A percentile compares a stretch with the other conserved stretches of the same genome.
Evolutionary conservation across 2,329 filamentous ascomycete genomes (phyloP).

Genomic region (Trichothecium sympodiale): DNA sequence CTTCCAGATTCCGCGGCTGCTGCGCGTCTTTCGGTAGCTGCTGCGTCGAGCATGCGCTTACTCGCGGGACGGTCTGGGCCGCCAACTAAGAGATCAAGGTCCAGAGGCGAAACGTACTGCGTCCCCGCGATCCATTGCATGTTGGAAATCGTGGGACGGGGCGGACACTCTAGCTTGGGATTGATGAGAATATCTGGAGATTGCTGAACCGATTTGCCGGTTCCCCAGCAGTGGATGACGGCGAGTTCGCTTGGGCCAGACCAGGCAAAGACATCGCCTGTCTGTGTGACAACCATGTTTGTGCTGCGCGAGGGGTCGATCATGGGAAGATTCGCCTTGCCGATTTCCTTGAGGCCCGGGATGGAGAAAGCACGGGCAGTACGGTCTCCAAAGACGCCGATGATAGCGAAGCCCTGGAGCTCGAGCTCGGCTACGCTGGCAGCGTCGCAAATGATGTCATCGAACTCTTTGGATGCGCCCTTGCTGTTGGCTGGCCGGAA

Average conservation of each 20-base stretch:
- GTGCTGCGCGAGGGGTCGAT: slow-evolving; percentile 64
- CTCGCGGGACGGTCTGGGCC: slow-evolving; percentile 80
- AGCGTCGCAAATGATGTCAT: slow-evolving; percentile 70
- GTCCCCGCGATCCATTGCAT: slow-evolving; percentile 95
- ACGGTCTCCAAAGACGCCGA: slow-evolving; percentile 78
- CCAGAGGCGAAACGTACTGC: slow-evolving; percentile 75
- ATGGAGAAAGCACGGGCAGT: slow-evolving; percentile 72
- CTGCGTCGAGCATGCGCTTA: slow-evolving; percentile 76
- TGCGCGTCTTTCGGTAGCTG: slow-evolving; percentile 61
- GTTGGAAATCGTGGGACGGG: slow-evolving; percentile 87
- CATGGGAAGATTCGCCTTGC: slow-evolving; percentile 52
- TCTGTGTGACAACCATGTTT: slow-evolving; percentile 59
- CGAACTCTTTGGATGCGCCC: slow-evolving; percentile 86
- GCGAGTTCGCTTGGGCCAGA: slow-evolving; percentile 78
- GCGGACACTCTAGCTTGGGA: slow-evolving; percentile 58
- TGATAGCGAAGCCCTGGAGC: slow-evolving; percentile 64
- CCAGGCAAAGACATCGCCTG: slow-evolving; percentile 81
- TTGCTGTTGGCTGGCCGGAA: slow-evolving; percentile 79
- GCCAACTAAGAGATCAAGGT: slow-evolving; percentile 84
- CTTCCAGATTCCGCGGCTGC: slow-evolving; percentile 22
- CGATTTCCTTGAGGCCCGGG: slow-evolving; percentile 80
- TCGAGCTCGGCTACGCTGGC: slow-evolving; percentile 68
- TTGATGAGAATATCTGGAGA: slow-evolving; percentile 70
- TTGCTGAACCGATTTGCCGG: slow-evolving; percentile 51
- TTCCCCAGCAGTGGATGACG: slow-evolving; percentile 76